These are phyloP conservation scores for Ceratocystis variospora DNA, from an alignment of 2,329 filamentous ascomycete species.

Conservation along the genomic window DNA sequence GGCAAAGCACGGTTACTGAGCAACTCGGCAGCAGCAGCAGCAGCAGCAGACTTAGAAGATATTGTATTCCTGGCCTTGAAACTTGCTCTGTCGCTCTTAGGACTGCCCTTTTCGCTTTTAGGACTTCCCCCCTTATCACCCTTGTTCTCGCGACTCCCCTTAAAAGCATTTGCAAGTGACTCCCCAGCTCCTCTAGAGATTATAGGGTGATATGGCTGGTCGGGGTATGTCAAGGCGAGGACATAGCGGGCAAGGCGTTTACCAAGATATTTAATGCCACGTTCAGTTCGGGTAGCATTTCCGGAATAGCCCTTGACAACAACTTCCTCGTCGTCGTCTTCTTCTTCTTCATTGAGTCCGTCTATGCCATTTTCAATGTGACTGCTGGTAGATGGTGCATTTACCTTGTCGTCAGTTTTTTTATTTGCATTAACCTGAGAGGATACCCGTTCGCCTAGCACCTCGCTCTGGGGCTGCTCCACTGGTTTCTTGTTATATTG, in stretches of 20 bases:
- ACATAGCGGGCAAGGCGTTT: constrained; percentile 89
- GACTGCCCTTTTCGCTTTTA: not conserved
- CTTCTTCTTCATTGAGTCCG: constrained; percentile 26
- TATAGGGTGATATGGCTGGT: constrained; percentile 71
- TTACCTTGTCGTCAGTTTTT: constrained; percentile 20
- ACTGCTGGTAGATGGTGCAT: not conserved
- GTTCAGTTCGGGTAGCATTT: constrained; percentile 82
- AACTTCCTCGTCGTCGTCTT: constrained; percentile 61
- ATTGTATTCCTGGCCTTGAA: not conserved
- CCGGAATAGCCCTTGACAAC: constrained; percentile 81
- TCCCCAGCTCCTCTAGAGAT: constrained; percentile 35
- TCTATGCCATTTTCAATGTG: constrained; percentile 12
- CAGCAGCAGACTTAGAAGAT: not conserved
- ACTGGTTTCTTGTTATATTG: not conserved
- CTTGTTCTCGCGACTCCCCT: constrained; percentile 24
- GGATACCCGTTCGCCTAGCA: not conserved
- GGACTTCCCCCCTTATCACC: not conserved
- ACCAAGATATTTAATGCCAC: constrained; percentile 91
- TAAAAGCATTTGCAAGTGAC: constrained; percentile 30
- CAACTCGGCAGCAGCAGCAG: not conserved
- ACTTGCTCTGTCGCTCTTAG: not conserved
- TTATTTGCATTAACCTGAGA: constrained; percentile 18
- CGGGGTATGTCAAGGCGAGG: constrained; percentile 78
- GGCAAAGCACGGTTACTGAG: constrained; percentile 26
- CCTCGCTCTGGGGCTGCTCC: not conserved